Conservation (phyloP, 305 asterid species). For the Fraxinus velutina region DNA sequence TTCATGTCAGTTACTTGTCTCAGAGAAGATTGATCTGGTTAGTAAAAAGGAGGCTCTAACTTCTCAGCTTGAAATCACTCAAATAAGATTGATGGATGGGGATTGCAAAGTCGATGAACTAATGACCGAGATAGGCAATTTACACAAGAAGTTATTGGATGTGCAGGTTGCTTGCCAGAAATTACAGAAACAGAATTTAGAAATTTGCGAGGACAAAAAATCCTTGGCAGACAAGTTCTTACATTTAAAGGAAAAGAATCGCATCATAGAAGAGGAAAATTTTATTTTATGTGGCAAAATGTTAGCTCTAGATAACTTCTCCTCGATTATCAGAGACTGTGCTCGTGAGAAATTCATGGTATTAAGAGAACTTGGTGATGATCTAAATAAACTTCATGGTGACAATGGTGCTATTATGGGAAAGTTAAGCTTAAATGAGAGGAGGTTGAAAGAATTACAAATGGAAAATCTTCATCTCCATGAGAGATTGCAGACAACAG, state of each 20-base stretch:
- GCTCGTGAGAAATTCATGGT: slow-evolving; percentile 50
- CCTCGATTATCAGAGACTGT: slow-evolving; percentile 47
- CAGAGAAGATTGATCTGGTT: slow-evolving; percentile 63
- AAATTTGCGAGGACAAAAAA: slow-evolving; percentile 44
- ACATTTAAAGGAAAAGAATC: slow-evolving; percentile 41
- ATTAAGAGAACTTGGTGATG: slow-evolving; percentile 45
- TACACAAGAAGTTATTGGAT: slow-evolving; percentile 40
- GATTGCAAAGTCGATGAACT: slow-evolving; percentile 45
- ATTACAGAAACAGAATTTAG: slow-evolving; percentile 45
- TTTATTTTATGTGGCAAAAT: slow-evolving; percentile 37
- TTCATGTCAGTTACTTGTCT: slow-evolving; percentile 64
- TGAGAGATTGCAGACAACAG: slow-evolving; percentile 48
- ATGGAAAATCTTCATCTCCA: slow-evolving; percentile 47
- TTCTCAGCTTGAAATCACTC: slow-evolving; percentile 55
- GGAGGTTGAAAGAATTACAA: slow-evolving; percentile 47
- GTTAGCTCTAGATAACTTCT: slow-evolving; percentile 47
- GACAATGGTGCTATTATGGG: slow-evolving; percentile 41
- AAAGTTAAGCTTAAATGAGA: slow-evolving; percentile 46
- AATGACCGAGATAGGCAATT: slow-evolving; percentile 37
- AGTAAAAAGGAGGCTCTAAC: slow-evolving; percentile 52
- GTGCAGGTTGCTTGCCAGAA: slow-evolving; percentile 41
- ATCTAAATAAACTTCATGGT: slow-evolving; percentile 37
- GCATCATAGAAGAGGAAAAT: slow-evolving; percentile 60
- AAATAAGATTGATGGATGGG: slow-evolving; percentile 48
- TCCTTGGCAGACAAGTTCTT: slow-evolving; percentile 37